phyloP scores from a whole-genome alignment of 2,329 filamentous ascomycete genomes.

The Diaporthe citriasiana region DNA sequence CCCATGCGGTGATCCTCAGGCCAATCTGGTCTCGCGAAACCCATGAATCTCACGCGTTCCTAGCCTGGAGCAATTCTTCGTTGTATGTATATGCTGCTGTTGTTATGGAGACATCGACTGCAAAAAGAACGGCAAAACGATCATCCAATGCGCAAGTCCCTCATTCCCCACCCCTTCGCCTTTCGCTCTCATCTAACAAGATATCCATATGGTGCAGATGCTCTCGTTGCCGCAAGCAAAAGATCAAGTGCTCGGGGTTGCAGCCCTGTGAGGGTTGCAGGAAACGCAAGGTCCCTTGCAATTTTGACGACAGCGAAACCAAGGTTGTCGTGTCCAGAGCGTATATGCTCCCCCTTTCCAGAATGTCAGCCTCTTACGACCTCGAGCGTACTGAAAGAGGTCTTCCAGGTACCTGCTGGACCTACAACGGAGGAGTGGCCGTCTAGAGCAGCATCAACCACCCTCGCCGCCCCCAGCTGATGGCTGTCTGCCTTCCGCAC shows the following conservation, averaged over 20 bases:
- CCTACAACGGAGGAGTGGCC: constrained; percentile 42
- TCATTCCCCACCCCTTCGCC: background rate
- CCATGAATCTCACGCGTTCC: background rate
- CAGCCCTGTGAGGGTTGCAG: constrained; percentile 60
- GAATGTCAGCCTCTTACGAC: constrained; percentile 16
- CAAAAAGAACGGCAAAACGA: constrained; percentile 41
- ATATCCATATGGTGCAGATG: constrained; percentile 58
- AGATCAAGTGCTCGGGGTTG: constrained; percentile 60
- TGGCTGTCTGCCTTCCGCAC: constrained; percentile 13
- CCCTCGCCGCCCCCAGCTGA: constrained; percentile 19
- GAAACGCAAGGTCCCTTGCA: constrained; percentile 57
- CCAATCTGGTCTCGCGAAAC: background rate
- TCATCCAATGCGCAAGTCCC: constrained; percentile 44
- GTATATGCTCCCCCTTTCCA: constrained; percentile 48
- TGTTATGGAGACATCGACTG: constrained; percentile 18
- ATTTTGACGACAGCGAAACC: constrained; percentile 61
- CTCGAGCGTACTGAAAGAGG: constrained; percentile 22
- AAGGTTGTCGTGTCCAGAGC: constrained; percentile 64
- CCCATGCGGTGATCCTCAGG: background rate
- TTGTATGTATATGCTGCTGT: background rate
- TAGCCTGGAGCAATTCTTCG: fast-evolving
- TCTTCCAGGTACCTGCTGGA: constrained; percentile 45
- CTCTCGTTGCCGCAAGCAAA: constrained; percentile 59
- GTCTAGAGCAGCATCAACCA: constrained; percentile 39
- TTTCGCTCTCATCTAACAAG: constrained; percentile 50